Evolutionary conservation across 495 filamentous ascomycete genomes (phyloP).

Genomic region (Neurospora discreta): DNA sequence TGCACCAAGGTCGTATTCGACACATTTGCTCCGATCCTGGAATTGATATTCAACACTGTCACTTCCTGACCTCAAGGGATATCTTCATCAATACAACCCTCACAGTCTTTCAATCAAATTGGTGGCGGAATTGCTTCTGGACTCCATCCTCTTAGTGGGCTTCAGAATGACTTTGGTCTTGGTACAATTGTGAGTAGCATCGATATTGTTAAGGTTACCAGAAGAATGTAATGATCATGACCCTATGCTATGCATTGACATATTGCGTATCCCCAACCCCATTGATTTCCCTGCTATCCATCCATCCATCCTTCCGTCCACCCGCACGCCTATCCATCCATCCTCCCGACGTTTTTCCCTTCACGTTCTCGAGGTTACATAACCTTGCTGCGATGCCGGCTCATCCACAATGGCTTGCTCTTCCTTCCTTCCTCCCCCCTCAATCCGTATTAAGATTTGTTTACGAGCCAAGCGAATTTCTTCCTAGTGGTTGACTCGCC

Average conservation of each 20-base stretch:
- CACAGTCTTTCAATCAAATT: not conserved
- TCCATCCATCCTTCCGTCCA: not conserved
- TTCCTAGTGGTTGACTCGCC: slow-evolving; percentile 32
- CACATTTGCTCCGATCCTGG: not conserved
- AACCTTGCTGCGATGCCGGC: not conserved
- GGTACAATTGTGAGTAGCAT: not conserved
- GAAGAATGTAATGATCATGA: not conserved
- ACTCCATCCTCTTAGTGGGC: not conserved
- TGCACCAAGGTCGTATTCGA: not conserved
- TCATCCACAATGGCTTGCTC: not conserved
- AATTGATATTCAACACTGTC: not conserved
- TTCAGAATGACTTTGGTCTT: not conserved
- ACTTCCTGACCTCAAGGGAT: not conserved
- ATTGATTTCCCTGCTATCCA: not conserved
- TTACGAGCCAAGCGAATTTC: slow-evolving; percentile 49
- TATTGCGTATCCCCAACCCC: not conserved
- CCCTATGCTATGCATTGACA: not conserved
- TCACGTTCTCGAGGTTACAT: not conserved
- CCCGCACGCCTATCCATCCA: not conserved
- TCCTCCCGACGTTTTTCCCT: not conserved
- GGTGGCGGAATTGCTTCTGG: not conserved
- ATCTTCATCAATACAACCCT: not conserved
- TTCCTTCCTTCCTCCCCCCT: not conserved
- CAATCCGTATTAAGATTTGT: slow-evolving; percentile 10
- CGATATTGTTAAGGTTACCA: not conserved